These are phyloP conservation scores for Gryganskiella cystojenkinii DNA, from an alignment of 192 early-diverging fungal species.

Conservation along the genomic window DNA sequence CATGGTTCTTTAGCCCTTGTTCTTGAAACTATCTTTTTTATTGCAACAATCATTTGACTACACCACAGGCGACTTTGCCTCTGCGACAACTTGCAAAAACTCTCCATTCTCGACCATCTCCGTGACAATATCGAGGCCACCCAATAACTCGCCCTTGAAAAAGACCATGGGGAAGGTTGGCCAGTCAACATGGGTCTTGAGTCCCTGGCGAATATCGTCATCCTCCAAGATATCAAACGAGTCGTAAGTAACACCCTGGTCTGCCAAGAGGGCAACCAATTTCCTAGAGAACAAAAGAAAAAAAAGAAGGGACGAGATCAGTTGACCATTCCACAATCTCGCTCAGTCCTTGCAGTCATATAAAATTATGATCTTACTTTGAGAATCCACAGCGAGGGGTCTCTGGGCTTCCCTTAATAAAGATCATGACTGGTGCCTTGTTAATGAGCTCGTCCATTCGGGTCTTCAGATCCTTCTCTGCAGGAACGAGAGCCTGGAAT, in stretches of 20 bases:
- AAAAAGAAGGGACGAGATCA: not conserved
- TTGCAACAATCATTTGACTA: not conserved
- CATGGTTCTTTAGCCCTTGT: no score
- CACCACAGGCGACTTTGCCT: conserved; percentile 36
- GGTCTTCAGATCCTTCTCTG: conserved; percentile 81
- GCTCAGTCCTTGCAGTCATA: not conserved
- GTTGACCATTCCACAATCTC: not conserved
- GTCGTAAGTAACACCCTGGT: conserved; percentile 81
- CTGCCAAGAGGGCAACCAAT: conserved; percentile 80
- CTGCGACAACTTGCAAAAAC: conserved; percentile 71
- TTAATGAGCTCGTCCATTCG: conserved; percentile 76
- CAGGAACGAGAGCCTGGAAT: conserved; percentile 80
- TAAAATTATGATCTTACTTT: conserved; percentile 46
- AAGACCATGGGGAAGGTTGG: conserved; percentile 97
- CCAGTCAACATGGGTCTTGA: conserved; percentile 94
- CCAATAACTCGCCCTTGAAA: conserved; percentile 90
- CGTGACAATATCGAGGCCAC: conserved; percentile 95
- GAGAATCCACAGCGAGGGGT: conserved; percentile 96
- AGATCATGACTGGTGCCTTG: conserved; percentile 88
- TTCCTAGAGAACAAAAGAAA: conserved; percentile 55
- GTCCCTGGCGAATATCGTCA: conserved; percentile 90
- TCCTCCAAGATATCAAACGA: conserved; percentile 94
- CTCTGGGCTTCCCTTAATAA: conserved; percentile 94
- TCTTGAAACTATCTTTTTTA: no score
- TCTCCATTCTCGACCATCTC: conserved; percentile 88